Conservation (phyloP, 345 rosid species). For the Microthlaspi erraticum region DNA sequence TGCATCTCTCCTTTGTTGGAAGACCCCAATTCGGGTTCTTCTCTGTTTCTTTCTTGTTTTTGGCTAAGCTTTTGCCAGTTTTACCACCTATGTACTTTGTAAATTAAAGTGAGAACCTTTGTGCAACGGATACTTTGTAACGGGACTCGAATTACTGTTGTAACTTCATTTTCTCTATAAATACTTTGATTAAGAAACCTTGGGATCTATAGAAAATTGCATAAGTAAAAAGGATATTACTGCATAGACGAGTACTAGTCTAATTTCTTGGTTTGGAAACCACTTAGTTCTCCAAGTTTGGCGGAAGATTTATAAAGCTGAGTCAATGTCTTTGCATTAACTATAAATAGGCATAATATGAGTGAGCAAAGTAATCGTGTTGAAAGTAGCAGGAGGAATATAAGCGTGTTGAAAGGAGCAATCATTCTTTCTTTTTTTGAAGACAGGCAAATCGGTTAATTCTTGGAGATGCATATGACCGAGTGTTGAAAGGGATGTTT, state of each 20-base stretch:
- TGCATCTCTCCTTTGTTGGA: constrained; percentile 24
- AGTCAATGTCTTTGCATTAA: no score
- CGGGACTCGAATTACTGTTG: constrained; percentile 11
- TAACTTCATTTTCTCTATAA: constrained; percentile 22
- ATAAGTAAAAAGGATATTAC: background rate
- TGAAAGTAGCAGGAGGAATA: no score
- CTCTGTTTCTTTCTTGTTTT: constrained; percentile 32
- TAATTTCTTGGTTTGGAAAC: no score
- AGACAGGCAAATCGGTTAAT: no score
- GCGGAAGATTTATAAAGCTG: no score
- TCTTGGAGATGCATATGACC: no score
- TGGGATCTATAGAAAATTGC: background rate
- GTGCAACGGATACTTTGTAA: background rate
- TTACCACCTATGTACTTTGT: constrained; percentile 7
- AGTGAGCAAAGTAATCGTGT: background rate
- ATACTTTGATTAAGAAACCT: constrained; percentile 10
- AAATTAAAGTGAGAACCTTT: constrained; percentile 18
- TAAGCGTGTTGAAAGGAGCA: no score
- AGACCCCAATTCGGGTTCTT: constrained; percentile 24
- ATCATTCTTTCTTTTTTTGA: no score
- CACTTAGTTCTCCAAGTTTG: no score
- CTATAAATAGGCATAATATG: background rate
- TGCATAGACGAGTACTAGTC: background rate
- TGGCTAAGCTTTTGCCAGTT: background rate
- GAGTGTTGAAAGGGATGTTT: no score